These are phyloP conservation scores for Scedosporium minutisporum DNA, from an alignment of 2,329 filamentous ascomycete genomes.

Conservation along the genomic window DNA sequence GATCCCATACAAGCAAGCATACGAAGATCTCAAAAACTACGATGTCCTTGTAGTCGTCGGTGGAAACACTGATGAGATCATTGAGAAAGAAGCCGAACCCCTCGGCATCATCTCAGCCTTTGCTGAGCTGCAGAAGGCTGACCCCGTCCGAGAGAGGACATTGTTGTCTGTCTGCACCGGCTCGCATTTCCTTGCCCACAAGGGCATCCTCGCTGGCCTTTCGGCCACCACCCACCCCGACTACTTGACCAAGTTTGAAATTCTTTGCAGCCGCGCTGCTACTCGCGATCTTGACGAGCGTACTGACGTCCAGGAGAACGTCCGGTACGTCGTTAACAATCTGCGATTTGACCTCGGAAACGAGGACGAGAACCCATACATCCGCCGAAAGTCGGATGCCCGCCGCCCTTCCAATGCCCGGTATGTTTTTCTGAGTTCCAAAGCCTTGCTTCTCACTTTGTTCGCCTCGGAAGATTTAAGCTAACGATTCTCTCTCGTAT, in stretches of 20 bases:
- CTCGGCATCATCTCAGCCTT: constrained; percentile 66
- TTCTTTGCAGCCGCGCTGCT: constrained; percentile 64
- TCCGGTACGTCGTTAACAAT: constrained; percentile 83
- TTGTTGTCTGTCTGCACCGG: constrained; percentile 74
- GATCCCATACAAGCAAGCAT: constrained; percentile 69
- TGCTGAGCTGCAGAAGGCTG: constrained; percentile 69
- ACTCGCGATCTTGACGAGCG: constrained; percentile 62
- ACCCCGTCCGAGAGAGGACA: constrained; percentile 71
- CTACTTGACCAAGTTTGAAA: constrained; percentile 71
- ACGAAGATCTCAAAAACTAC: constrained; percentile 63
- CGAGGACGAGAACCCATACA: constrained; percentile 75
- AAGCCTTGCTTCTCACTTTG: not conserved
- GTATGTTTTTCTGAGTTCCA: constrained; percentile 27
- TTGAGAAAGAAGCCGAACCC: constrained; percentile 60
- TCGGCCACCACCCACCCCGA: constrained; percentile 78
- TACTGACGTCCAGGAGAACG: constrained; percentile 73
- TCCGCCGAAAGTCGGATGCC: constrained; percentile 63
- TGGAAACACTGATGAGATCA: constrained; percentile 52
- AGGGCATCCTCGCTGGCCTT: constrained; percentile 68
- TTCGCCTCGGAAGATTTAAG: not conserved
- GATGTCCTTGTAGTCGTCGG: constrained; percentile 73
- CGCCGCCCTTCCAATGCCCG: constrained; percentile 51
- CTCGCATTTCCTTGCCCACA: constrained; percentile 64
- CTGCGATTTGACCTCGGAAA: constrained; percentile 76
- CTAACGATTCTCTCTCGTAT: constrained; percentile 14